A percentile compares a stretch with the other conserved stretches of the same genome.
phyloP scores from a whole-genome alignment of 2,329 filamentous ascomycete genomes.

The Hypoxylon rubiginosum region DNA sequence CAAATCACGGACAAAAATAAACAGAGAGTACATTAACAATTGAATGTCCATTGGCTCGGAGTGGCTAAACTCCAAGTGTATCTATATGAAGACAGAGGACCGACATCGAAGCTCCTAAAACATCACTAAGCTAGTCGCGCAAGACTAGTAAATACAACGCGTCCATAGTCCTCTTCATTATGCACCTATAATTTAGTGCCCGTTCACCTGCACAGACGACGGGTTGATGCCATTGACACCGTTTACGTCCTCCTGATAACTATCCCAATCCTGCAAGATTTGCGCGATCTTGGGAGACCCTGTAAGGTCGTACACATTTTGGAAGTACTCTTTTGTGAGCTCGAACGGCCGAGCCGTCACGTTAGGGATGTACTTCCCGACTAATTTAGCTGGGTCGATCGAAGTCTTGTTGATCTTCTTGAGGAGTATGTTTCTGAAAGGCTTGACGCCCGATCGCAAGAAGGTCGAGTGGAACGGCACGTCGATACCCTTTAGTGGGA shows the following conservation, averaged over 20 bases:
- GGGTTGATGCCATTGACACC: constrained; percentile 53
- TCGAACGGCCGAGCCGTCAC: constrained; percentile 97
- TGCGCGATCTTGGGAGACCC: constrained; percentile 84
- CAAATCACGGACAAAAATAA: background rate
- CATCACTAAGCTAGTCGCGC: constrained; percentile 22
- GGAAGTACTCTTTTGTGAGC: constrained; percentile 98
- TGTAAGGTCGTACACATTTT: constrained; percentile 96
- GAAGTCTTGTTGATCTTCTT: constrained; percentile 99
- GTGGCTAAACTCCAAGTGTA: constrained; percentile 21
- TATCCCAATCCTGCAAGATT: constrained; percentile 88
- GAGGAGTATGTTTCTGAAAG: constrained; percentile 96
- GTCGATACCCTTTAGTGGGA: constrained; percentile 96
- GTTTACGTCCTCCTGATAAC: constrained; percentile 69
- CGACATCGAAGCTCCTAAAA: constrained; percentile 13
- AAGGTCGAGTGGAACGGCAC: constrained; percentile 99
- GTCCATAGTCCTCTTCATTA: constrained; percentile 3
- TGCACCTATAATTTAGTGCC: constrained; percentile 26
- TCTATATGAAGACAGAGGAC: constrained; percentile 21
- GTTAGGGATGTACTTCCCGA: constrained; percentile 99
- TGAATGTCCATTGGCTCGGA: constrained; percentile 17
- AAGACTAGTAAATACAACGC: constrained; percentile 32
- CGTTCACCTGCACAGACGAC: constrained; percentile 47
- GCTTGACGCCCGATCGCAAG: constrained; percentile 97
- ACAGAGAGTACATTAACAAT: background rate
- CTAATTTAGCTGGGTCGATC: constrained; percentile 95